Base-by-base conservation (phyloP, 345 rosid genomes). In the Gossypium thurberi region DNA sequence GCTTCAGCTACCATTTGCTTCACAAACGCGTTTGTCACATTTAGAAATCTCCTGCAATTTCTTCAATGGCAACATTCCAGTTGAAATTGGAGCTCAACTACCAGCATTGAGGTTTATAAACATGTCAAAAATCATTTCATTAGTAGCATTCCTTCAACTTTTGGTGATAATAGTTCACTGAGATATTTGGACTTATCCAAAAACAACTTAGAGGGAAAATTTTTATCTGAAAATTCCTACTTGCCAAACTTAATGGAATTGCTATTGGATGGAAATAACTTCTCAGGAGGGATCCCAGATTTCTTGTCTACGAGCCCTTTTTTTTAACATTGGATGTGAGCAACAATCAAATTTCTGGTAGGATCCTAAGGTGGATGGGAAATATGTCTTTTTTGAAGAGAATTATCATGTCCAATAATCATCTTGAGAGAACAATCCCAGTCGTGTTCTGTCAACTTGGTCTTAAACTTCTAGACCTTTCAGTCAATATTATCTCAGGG, bases 71-170 rank as follows among this genome's bases (percentile, higher is more conserved):
- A 43, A 2, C 10, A 68, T 84, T 70, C 83, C 76, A 2, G 0
- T 3, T 0, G 2, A 60, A 26, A 75, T 79, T 12, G 75, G 76
- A 46, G 14, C 52, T 2, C 2, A 17, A 2, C 42, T 79, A 2
- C 83, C 80, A 2, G 44, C 42, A 21, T 11, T 79, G 23, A 0
- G 0, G 0, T 2, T 0, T 3, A 14, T 83, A 6, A 63, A 73
- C 11, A 43, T 83, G 77, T 74, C 81, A 3, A 20, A 2, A 83
- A 74, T 62, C 9, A 4, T 3, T 48, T 72, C 2, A 2, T 2
- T 3, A 79, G 74, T 15, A 57, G 67, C 56, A 78, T 83, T 14
- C 84, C 84, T 1, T 6, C 74, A 5, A 74, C 75, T 0, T 14
- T 76, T 0, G 73, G 80, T 10, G 51, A 69, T 42, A 53, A 69